Evolutionary conservation across 345 rosid genomes (phyloP).

Genomic region (Erodium maritimum): DNA sequence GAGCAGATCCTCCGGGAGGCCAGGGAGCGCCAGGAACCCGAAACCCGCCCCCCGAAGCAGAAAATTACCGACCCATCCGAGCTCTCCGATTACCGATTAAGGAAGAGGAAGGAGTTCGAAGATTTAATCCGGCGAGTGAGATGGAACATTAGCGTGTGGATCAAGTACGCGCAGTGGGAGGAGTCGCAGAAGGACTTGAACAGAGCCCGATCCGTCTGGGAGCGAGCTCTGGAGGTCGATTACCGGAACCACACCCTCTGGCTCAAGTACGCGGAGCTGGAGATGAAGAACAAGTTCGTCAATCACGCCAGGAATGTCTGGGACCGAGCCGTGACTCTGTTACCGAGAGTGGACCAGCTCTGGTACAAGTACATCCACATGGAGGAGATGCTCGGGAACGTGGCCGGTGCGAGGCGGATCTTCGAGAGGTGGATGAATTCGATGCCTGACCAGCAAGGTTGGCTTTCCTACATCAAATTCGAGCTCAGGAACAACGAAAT

Average conservation of each 20-base stretch:
- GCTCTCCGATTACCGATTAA: constrained; percentile 62
- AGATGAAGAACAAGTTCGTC: constrained; percentile 80
- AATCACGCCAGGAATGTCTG: constrained; percentile 78
- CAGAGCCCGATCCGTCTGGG: constrained; percentile 83
- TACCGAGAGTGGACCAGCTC: constrained; percentile 76
- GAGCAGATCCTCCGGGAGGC: too few relatives aligned
- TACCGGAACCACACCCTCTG: constrained; percentile 71
- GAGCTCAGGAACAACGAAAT: too few relatives aligned
- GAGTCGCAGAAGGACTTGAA: constrained; percentile 83
- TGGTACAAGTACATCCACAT: constrained; percentile 91
- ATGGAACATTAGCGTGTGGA: constrained; percentile 61
- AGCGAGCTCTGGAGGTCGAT: constrained; percentile 67
- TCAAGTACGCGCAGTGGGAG: constrained; percentile 84
- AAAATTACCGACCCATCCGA: constrained; percentile 63
- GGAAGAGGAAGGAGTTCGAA: constrained; percentile 78
- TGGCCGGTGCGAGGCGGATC: too few relatives aligned
- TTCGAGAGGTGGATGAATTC: too few relatives aligned
- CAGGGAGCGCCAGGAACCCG: constrained; percentile 77
- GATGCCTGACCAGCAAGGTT: too few relatives aligned
- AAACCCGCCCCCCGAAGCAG: constrained; percentile 77
- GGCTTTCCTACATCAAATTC: too few relatives aligned
- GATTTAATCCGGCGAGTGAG: constrained; percentile 62
- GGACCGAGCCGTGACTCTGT: constrained; percentile 68
- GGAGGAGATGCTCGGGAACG: constrained; percentile 82
- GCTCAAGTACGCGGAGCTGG: constrained; percentile 81